Conservation (phyloP, 345 rosid species). For the Reutealis trisperma region DNA sequence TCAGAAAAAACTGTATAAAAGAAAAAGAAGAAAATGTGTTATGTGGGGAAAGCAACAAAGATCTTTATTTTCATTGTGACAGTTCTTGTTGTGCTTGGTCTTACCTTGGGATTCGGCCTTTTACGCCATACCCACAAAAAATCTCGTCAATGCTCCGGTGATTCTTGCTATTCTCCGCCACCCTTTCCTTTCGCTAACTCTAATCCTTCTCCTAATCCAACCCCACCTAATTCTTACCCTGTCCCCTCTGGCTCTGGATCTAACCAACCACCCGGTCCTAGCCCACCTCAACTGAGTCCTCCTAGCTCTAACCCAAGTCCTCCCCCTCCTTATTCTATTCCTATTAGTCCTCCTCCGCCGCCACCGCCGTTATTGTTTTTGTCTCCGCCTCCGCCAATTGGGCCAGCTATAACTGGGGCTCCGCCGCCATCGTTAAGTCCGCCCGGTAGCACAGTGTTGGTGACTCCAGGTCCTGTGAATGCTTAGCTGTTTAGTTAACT, state of each 20-base stretch:
- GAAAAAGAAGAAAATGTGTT: constrained; percentile 50
- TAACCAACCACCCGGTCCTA: constrained; percentile 29
- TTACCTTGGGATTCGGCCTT: constrained; percentile 66
- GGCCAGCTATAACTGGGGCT: constrained; percentile 35
- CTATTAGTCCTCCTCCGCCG: constrained; percentile 30
- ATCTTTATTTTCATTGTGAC: constrained; percentile 93
- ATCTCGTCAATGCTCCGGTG: constrained; percentile 58
- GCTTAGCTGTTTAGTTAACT: constrained; percentile 34
- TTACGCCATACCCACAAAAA: constrained; percentile 47
- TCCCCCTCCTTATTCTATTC: constrained; percentile 25
- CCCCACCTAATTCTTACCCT: constrained; percentile 11
- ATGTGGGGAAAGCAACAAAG: constrained; percentile 98
- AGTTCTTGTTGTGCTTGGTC: constrained; percentile 61
- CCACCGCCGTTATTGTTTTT: constrained; percentile 15
- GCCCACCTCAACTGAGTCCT: constrained; percentile 27
- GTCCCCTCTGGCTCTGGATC: constrained; percentile 14
- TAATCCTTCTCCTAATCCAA: constrained; percentile 21
- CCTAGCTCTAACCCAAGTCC: neutral
- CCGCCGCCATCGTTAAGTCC: constrained; percentile 58
- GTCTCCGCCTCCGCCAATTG: constrained; percentile 26
- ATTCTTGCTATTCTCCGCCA: constrained; percentile 47
- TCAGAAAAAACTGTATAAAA: neutral
- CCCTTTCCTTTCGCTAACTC: constrained; percentile 43
- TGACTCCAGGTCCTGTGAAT: constrained; percentile 65
- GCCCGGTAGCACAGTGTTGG: constrained; percentile 45